Base-by-base conservation (phyloP, 345 rosid species). In the Syzygium jambos region DNA sequence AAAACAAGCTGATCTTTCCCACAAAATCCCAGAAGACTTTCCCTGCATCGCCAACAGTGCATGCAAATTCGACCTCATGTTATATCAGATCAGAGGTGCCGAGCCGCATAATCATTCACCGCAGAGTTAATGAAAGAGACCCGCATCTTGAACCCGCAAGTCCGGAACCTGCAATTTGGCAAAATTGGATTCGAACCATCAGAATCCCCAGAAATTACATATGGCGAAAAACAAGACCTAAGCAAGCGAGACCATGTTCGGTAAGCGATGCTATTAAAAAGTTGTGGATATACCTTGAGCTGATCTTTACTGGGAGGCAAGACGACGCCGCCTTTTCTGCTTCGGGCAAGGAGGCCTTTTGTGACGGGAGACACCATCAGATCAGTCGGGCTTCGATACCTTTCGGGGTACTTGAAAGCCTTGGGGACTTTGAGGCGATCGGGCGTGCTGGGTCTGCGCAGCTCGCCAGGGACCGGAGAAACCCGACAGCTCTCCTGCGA, bases 301-400 rank as follows among this genome's bases (percentile, higher is more conserved):
- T 89, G 94, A 89, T 91, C 93, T 41, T 92, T 89, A 84, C 91
- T 93, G 10, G 98, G 97, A 15, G 98, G 98, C 87, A 95, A 86
- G 87, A 94, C 93, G 51, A 90, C 89, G 87, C 90, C 92, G 19
- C 90, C 90, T 89, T 91, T 95, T 90, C 95, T 91, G 92, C 89
- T 93, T 90, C 99, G 91, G 6, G 96, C 98, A 19, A 96, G 95
- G 88, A 97, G 90, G 85, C 96, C 98, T 92, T 93, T 94, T 3
- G 98, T 93, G 85, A 95, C 87, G 4, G 98, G 98, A 38, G 98
- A 97, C 90, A 97, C 90, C 94, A 97, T 95, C 55, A 95, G 92
- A 88, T 96, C 98, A 23, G 99, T 97, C 25, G 98, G 99, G 87
- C 98, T 97, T 85, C 93, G 90, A 78, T 96, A 94, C 92, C 98